Base-by-base conservation (phyloP, 2,329 filamentous ascomycete genomes). In the Aureobasidium namibiae region DNA sequence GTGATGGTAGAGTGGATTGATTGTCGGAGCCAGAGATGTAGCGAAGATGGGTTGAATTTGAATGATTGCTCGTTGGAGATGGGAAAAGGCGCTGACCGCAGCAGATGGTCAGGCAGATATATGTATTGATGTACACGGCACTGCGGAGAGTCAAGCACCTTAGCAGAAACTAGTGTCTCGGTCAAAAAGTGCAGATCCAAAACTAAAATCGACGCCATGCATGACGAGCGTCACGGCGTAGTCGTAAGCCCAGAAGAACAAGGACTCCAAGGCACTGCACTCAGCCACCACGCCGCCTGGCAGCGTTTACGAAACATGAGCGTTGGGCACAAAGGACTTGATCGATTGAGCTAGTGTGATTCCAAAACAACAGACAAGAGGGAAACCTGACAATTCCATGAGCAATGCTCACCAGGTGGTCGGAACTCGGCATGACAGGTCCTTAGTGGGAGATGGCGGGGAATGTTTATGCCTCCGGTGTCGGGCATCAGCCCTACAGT, bases 121-220 rank as follows among this genome's bases (percentile, higher is more conserved):
- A 57, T 57, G 41, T 29, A 57, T 16, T 26, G 33, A 57, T 57
- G 53, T 56, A 56, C 39, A 34, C 38, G 18, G 36, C n/a, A 45
- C 14, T 45, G 38, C 38, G 36, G 52, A 45, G 39, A 56, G 39
- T 54, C 50, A 56, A 56, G 29, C 21, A 45, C 39, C 29, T 21
- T 41, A 34, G 24, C 24, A 45, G 21, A 46, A 21, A 38, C 33
- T 57, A 39, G 42, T 48, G 42, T 44, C 41, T 57, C 54, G 54
- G 54, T 48, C 54, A 57, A 57, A 57, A 23, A 44, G 23, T 34
- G 41, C 31, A 48, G 54, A 48, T 57, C 54, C 42, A 10, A 57
- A 8, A 39, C 42, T 23, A 24, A 45, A 11, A 26, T 52, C 21
- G 18, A 26, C 38, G 49, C 34, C 49, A 33, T 53, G 49, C 49